Evolutionary conservation across 202 grass and related monocot genomes (phyloP).

Genomic region (Schoenoplectus triqueter): DNA sequence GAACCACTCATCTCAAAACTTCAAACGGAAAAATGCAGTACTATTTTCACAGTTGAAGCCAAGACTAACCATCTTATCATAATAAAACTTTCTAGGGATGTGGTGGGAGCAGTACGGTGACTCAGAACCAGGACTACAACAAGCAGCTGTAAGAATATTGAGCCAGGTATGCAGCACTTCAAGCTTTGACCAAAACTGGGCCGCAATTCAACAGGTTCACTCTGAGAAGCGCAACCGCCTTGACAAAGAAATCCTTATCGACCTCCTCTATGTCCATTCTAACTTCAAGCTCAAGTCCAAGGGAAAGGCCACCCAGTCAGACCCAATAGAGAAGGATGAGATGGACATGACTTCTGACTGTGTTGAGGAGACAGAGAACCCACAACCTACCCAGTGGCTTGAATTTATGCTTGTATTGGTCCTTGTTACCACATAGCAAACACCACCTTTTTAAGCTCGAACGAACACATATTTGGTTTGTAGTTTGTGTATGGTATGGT

Average conservation of each 20-base stretch:
- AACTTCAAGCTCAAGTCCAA: constrained; percentile 73
- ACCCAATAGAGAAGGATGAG: constrained; percentile 61
- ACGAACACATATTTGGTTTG: constrained; percentile 76
- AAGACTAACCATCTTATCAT: constrained; percentile 10
- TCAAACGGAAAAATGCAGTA: not conserved
- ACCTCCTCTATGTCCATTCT: constrained; percentile 86
- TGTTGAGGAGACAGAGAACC: constrained; percentile 81
- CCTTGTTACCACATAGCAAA: constrained; percentile 36
- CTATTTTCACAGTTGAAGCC: constrained; percentile 4
- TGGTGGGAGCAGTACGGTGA: constrained; percentile 99
- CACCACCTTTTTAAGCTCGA: constrained; percentile 54
- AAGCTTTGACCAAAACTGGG: constrained; percentile 81
- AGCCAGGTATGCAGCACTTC: constrained; percentile 91
- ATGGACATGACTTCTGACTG: constrained; percentile 89
- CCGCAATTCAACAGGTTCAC: constrained; percentile 68
- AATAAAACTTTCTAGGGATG: constrained; percentile 55
- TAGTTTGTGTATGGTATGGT: constrained; percentile 32
- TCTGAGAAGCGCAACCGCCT: constrained; percentile 80
- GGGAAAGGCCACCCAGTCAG: constrained; percentile 51
- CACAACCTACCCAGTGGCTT: constrained; percentile 75
- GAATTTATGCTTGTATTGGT: constrained; percentile 49
- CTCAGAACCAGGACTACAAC: constrained; percentile 76
- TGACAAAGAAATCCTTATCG: constrained; percentile 69
- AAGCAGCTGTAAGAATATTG: constrained; percentile 75
- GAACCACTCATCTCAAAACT: not conserved